phyloP scores from a whole-genome alignment of 164 flowering plant genomes.

The Annona squamosa region DNA sequence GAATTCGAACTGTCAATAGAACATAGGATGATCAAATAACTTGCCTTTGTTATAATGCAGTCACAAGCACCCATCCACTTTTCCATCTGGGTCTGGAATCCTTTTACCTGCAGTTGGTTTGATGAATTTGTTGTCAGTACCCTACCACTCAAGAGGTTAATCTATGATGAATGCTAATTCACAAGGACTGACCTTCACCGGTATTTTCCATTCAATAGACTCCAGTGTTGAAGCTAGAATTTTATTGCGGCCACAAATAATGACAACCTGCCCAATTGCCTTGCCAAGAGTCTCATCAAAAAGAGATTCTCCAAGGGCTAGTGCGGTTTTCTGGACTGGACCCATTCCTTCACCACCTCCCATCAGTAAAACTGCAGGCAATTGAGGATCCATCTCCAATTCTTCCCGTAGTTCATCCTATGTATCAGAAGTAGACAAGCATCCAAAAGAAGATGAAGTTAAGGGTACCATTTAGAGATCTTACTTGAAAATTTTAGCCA shows the following conservation, averaged over 20 bases:
- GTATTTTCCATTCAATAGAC: constrained; percentile 68
- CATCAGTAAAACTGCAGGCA: constrained; percentile 93
- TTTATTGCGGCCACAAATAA: constrained; percentile 87
- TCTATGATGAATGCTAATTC: no score
- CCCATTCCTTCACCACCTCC: constrained; percentile 99
- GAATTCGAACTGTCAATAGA: neutral
- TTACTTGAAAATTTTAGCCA: neutral
- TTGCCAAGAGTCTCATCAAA: constrained; percentile 43
- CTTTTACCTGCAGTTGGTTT: constrained; percentile 49
- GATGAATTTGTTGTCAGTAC: neutral
- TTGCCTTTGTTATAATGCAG: constrained; percentile 91
- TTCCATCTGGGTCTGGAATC: constrained; percentile 91
- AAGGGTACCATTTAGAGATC: neutral
- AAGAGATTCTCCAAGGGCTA: constrained; percentile 72
- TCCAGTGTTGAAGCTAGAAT: constrained; percentile 49
- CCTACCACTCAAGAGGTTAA: no score
- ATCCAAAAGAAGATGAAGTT: neutral
- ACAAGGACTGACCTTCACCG: constrained; percentile 59
- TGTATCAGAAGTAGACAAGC: neutral
- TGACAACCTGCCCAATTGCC: constrained; percentile 75
- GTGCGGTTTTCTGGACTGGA: constrained; percentile 85
- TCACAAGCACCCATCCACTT: constrained; percentile 99
- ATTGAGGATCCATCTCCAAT: constrained; percentile 64
- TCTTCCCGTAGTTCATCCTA: constrained; percentile 72
- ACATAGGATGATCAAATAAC: constrained; percentile 3